Base-by-base conservation (phyloP, 805 yeast genomes). In the Wickerhamomyces rabaulensis region DNA sequence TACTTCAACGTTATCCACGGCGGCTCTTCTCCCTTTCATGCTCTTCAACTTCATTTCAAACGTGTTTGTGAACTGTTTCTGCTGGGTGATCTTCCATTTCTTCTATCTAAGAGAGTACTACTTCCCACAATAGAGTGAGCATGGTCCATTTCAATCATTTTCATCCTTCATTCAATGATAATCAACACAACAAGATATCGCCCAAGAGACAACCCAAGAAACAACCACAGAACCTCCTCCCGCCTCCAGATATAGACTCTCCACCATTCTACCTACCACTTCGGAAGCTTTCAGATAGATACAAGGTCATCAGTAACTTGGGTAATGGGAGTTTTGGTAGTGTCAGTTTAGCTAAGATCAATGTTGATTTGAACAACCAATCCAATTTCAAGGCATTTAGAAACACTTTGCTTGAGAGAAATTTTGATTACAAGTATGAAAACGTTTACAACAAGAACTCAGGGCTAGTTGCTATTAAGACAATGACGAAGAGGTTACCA, bases 251-350 rank as follows among this genome's bases (percentile, higher is more conserved):
- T 54, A 40, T 71, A 31, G 46, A 63, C 41, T 48, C 50, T 41
- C 76, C 76, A 1, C 77, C 76, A 0, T 54, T 57, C 29, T 62
- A 61, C 42, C 61, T 74, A 9, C 82, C 82, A 1, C 49, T 79
- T 9, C 71, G 68, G 42, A 58, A 74, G 9, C 62, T 75, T 41
- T 53, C 58, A 3, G 58, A 64, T 8, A 63, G 76, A 39, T 86
- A 81, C 58, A 75, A 73, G 44, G 52, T 70, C 4, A 67, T 84
- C 9, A 71, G 77, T 39, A 71, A 69, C 41, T 64, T 87, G 48
- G 95, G 95, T 0, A 76, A 74, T 46, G 95, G 95, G 1, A 80
- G 88, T 41, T 87, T 87, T 69, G 95, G 95, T 2, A 66, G 75
- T 2, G 94, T 87, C 2, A 67, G 75, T 1, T 65, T 85, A 54